Percentiles rank a stretch among this genome's conserved stretches.
phyloP scores from a whole-genome alignment of 495 filamentous ascomycete species.

The Margaritispora aquatica region DNA sequence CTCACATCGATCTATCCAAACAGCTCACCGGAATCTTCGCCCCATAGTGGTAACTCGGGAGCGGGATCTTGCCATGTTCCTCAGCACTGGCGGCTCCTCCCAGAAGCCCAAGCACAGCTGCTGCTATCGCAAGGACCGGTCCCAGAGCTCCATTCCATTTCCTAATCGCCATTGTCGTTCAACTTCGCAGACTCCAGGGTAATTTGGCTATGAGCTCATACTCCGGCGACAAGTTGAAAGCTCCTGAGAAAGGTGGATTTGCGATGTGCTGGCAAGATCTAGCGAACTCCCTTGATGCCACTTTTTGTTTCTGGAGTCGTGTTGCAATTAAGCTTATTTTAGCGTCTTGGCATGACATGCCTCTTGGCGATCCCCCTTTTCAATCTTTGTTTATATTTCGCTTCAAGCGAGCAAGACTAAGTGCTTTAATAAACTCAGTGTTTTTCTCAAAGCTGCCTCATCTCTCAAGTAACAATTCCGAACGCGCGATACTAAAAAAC shows the following conservation, averaged over 20 bases:
- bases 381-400: neutral
- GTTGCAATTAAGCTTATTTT: slow-evolving; percentile 8
- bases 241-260: neutral
- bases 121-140: neutral
- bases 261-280: slow-evolving; percentile 1
- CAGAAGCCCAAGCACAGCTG: neutral
- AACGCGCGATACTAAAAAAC: too few relatives aligned
- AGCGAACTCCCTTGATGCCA: neutral
- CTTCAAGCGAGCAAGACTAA: too few relatives aligned
- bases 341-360: neutral
- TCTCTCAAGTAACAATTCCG: too few relatives aligned
- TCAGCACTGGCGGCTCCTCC: neutral
- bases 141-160: neutral
- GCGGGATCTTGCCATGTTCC: slow-evolving; percentile 19
- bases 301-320: neutral
- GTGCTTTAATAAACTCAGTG: too few relatives aligned
- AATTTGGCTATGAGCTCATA: neutral
- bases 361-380: neutral
- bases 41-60: slow-evolving; percentile 33
- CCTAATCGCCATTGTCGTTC: slow-evolving; percentile 1
- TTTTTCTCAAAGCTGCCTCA: too few relatives aligned
- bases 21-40: slow-evolving; percentile 56
- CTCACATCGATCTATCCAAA: slow-evolving; percentile 62
- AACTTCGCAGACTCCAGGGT: slow-evolving; percentile 3
- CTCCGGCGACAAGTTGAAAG: neutral